These are phyloP conservation scores for Cucurbitaria berberidis DNA, from an alignment of 2,329 filamentous ascomycete species.

Conservation along the genomic window DNA sequence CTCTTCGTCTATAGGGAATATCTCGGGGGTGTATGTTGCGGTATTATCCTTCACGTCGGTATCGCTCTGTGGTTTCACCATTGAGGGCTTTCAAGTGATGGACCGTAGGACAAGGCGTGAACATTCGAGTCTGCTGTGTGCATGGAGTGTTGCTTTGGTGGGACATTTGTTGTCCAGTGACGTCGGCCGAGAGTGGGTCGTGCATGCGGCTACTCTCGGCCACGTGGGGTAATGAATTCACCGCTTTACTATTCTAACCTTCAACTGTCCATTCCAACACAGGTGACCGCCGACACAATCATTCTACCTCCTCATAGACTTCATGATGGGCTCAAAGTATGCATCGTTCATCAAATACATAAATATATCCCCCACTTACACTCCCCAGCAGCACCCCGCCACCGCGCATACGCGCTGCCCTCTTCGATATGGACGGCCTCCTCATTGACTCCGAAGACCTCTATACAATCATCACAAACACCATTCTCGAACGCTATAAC, in stretches of 20 bases:
- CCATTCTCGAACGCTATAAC: slow-evolving; percentile 75
- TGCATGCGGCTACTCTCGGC: slow-evolving; percentile 17
- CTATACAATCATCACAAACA: slow-evolving; percentile 85
- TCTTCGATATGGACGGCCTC: slow-evolving; percentile 99
- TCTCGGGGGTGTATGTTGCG: slow-evolving; percentile 23
- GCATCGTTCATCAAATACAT: background rate
- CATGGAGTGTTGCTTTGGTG: background rate
- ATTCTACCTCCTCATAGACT: background rate
- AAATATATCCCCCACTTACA: background rate
- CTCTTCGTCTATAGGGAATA: slow-evolving; percentile 44
- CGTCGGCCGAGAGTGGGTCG: slow-evolving; percentile 18
- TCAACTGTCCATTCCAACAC: slow-evolving; percentile 4
- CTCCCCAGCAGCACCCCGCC: slow-evolving; percentile 25
- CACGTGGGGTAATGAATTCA: slow-evolving; percentile 30
- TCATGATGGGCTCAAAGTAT: slow-evolving; percentile 26
- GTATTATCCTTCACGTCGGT: slow-evolving; percentile 5
- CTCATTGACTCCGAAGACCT: slow-evolving; percentile 91
- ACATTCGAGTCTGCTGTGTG: background rate
- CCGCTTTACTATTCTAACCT: slow-evolving; percentile 5
- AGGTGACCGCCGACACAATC: background rate
- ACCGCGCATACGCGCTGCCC: slow-evolving; percentile 85
- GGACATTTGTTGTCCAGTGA: slow-evolving; percentile 30
- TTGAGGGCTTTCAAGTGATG: background rate
- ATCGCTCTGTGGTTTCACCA: slow-evolving; percentile 11
- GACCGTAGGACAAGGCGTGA: background rate